These are phyloP conservation scores for Cyclanthera cordifolia DNA, from an alignment of 306 rosid species.

Conservation along the genomic window DNA sequence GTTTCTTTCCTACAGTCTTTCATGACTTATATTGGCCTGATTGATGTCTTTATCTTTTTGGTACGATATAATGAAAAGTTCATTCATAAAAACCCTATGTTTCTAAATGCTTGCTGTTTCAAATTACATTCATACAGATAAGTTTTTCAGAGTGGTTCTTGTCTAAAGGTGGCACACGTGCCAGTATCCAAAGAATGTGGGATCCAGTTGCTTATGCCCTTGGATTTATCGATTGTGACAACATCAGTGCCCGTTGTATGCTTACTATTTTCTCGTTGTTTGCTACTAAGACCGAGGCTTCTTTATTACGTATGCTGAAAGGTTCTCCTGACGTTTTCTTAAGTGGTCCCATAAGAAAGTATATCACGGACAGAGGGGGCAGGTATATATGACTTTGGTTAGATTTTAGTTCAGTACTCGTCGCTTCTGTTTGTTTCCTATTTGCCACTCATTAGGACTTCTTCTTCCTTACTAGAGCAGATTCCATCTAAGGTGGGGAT, in stretches of 20 bases:
- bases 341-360: conserved; percentile 86
- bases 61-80: background rate
- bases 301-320: conserved; percentile 90
- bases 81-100: background rate
- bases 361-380: conserved; percentile 90
- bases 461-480: conserved; percentile 39
- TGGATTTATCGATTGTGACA: conserved; percentile 96
- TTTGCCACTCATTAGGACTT: conserved; percentile 11
- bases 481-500: conserved; percentile 99
- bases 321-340: conserved; percentile 91
- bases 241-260: conserved; percentile 98
- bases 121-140: conserved; percentile 34
- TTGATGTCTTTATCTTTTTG: background rate
- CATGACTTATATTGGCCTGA: background rate
- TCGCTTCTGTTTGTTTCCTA: background rate
- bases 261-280: conserved; percentile 93
- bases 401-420: background rate
- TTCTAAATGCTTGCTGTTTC: conserved; percentile 1
- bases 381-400: conserved; percentile 32
- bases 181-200: conserved; percentile 83
- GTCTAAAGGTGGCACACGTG: conserved; percentile 95
- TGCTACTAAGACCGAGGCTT: conserved; percentile 98
- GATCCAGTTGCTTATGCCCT: conserved; percentile 99
- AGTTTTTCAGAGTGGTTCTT: conserved; percentile 98
- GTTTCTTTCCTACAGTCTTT: background rate